Evolutionary conservation across 2,329 filamentous ascomycete species (phyloP), one percentile per base, ranked within the genome.

Genomic region (Beauveria medogensis): DNA sequence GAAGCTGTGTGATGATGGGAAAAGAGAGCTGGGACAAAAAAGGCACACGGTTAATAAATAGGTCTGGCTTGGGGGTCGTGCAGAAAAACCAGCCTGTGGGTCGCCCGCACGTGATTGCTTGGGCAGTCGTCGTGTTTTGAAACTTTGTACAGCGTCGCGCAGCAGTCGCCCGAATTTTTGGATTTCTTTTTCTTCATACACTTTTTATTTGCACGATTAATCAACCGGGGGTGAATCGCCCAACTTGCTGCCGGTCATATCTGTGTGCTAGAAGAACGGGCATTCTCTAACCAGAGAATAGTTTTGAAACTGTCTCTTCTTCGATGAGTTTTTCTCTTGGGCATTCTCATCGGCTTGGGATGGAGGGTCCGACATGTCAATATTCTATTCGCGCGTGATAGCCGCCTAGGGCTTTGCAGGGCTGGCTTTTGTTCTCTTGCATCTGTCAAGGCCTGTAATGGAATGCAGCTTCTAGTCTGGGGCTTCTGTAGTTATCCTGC

Each of bases 241-340:
- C 74, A 72, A 82, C 78, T 81, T 75, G 70, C 72, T 76, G 69
- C 76, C 77, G 81, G 81, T 84, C 82, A 84, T 81, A 83, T 82
- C 81, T 81, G 73, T 74, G 78, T 83, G 82, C 81, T 69, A 84
- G 80, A 84, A 63, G 63, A 76, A 64, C 69, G 71, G 69, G 62
- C 64, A 62, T 64, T 66, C 63, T 66, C 64, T 63, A 62, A 68
- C 67, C 64, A 46, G 37, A 16, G 28, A 28, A 22, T 5, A 26
- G 5, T 54, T 56, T 5, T 24, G 5, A 34, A 37, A 6, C 41
- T 28, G 28, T 50, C 26, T 41, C 64, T 62, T 47, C 5, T 60
- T 48, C 53, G 61, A 59, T 40, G 61, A 60, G 56, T 46, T 44
- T 50, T 50, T 52, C 41, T 46, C 22, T 41, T 4, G 6, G 20